Conservation (phyloP, 2,329 filamentous ascomycete genomes). For the Epichloe sibirici region DNA sequence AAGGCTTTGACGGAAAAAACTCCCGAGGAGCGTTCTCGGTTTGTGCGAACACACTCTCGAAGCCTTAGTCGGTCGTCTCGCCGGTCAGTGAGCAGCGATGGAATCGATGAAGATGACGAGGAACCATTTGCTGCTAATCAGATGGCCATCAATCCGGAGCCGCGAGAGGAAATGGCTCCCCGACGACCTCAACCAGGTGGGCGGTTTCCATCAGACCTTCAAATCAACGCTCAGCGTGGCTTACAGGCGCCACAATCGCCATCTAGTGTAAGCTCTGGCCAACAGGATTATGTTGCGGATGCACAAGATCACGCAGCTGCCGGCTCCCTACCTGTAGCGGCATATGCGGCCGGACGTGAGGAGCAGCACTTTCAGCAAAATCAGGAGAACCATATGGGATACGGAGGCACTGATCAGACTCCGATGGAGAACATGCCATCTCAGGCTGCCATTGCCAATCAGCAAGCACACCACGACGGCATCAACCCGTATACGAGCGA, state of each 20-base stretch:
- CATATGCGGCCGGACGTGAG: constrained; percentile 18
- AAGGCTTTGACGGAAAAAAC: constrained; percentile 79
- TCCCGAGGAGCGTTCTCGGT: constrained; percentile 77
- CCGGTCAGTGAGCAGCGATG: constrained; percentile 58
- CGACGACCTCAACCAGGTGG: constrained; percentile 82
- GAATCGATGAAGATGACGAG: constrained; percentile 60
- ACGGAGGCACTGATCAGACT: constrained; percentile 32
- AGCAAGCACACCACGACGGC: constrained; percentile 40
- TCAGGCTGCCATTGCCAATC: constrained; percentile 36
- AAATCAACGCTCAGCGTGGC: constrained; percentile 65
- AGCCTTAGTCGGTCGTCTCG: constrained; percentile 59
- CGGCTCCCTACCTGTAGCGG: constrained; percentile 33
- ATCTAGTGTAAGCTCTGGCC: constrained; percentile 67
- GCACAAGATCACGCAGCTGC: constrained; percentile 48
- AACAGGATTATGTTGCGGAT: constrained; percentile 31
- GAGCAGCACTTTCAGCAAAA: background rate
- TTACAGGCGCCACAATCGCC: constrained; percentile 69
- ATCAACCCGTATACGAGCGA: constrained; percentile 45
- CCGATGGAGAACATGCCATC: constrained; percentile 37
- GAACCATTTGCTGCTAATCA: constrained; percentile 46
- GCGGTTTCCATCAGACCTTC: constrained; percentile 89
- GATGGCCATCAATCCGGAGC: constrained; percentile 31
- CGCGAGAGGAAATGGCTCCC: constrained; percentile 37
- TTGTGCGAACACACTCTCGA: constrained; percentile 70
- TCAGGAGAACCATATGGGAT: constrained; percentile 20